phyloP scores from a whole-genome alignment of 345 rosid genomes.

The Brassica cretica region DNA sequence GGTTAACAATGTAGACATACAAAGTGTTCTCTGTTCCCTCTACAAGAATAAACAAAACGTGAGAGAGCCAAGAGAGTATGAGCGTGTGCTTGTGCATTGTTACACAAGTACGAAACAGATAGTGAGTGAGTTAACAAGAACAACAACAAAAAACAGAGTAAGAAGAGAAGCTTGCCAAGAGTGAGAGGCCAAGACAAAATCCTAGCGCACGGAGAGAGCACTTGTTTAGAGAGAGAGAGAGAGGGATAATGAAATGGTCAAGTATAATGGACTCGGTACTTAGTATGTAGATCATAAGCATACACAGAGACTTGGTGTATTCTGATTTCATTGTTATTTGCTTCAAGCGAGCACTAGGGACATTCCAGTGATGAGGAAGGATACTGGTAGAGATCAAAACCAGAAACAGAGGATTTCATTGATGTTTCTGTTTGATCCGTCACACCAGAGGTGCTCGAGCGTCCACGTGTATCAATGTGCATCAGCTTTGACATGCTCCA shows the following conservation, averaged over 20 bases:
- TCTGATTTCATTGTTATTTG: too few species aligned
- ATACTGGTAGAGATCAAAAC: conserved; percentile 19
- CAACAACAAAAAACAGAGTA: background rate
- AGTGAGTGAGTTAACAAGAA: background rate
- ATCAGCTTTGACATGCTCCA: conserved; percentile 37
- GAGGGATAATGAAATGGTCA: too few species aligned
- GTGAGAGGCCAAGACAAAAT: background rate
- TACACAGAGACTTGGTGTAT: too few species aligned
- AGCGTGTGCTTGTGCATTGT: background rate
- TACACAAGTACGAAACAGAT: background rate
- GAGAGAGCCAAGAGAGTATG: background rate
- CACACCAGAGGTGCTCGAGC: conserved; percentile 22
- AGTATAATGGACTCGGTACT: too few species aligned
- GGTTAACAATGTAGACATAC: background rate
- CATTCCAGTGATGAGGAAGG: background rate
- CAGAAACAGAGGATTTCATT: conserved; percentile 16
- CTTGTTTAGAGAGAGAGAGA: too few species aligned
- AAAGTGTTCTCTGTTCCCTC: background rate
- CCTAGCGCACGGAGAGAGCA: too few species aligned
- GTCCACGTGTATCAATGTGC: conserved; percentile 19
- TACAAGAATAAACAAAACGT: background rate
- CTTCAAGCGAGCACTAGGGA: background rate
- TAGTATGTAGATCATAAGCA: too few species aligned
- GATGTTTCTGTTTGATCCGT: background rate
- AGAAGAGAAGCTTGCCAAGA: background rate